Percentiles rank a stretch among this genome's conserved stretches.
phyloP scores from a whole-genome alignment of 2,329 filamentous ascomycete genomes.

The Cercospora sp. region DNA sequence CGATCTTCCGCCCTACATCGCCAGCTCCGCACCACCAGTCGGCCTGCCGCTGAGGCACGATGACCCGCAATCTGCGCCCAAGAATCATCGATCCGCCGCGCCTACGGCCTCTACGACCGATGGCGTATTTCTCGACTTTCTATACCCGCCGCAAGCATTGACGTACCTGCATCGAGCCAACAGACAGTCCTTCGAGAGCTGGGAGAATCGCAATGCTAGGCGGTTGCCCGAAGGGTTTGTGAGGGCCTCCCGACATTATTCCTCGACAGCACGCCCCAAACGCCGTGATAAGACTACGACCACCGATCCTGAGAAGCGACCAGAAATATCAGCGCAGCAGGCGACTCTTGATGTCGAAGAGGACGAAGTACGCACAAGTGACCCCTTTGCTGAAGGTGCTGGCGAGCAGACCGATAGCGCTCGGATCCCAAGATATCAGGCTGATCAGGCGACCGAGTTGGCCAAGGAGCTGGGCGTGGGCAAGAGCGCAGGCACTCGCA shows the following conservation, averaged over 20 bases:
- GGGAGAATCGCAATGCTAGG: constrained; percentile 33
- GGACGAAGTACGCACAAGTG: neutral
- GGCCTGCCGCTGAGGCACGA: constrained; percentile 16
- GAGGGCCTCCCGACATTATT: constrained; percentile 30
- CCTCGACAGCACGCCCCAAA: constrained; percentile 23
- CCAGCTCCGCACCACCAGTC: constrained; percentile 6
- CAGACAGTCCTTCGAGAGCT: constrained; percentile 29
- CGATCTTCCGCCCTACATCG: constrained; percentile 37
- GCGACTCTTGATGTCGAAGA: neutral
- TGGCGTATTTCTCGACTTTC: constrained; percentile 46
- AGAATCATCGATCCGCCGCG: neutral
- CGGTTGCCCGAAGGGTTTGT: constrained; percentile 33
- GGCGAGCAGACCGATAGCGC: neutral
- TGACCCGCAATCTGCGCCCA: constrained; percentile 10
- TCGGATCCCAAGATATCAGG: neutral
- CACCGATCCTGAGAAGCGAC: neutral
- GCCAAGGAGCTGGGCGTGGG: neutral
- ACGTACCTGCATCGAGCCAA: constrained; percentile 37
- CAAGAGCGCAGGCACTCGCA: neutral
- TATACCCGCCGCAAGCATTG: constrained; percentile 50
- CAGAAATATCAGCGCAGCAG: neutral
- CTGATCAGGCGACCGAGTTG: neutral
- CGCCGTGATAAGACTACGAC: too few species aligned
- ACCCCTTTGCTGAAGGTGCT: neutral
- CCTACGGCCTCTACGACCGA: neutral